phyloP scores from a whole-genome alignment of 352 stramenopile genomes.

The Pythium phragmiticola region DNA sequence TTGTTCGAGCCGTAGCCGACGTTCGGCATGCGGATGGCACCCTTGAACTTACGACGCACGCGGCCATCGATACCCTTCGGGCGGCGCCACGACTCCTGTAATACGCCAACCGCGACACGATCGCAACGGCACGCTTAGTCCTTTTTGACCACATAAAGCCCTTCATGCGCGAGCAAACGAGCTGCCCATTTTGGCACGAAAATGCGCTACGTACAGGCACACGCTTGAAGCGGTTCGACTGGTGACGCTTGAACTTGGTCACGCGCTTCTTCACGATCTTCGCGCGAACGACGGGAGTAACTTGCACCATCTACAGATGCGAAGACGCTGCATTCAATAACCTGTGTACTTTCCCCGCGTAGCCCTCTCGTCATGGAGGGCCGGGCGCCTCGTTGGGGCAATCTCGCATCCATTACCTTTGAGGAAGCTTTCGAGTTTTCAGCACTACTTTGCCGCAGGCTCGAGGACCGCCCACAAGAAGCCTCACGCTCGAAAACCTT shows the following conservation, averaged over 20 bases:
- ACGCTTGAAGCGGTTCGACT: constrained; percentile 98
- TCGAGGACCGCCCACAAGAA: constrained; percentile 6
- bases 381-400: neutral
- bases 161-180: too few species aligned
- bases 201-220: constrained; percentile 80
- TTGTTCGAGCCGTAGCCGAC: constrained; percentile 99
- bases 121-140: constrained; percentile 11
- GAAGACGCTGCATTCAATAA: neutral
- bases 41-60: constrained; percentile 99
- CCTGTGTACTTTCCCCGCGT: neutral
- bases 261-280: constrained; percentile 99
- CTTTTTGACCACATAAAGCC: neutral
- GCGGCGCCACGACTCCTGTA: constrained; percentile 94
- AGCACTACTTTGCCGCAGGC: constrained; percentile 57
- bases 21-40: constrained; percentile 97
- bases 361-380: neutral
- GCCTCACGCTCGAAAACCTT: constrained; percentile 29
- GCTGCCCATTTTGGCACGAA: neutral
- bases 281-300: constrained; percentile 86
- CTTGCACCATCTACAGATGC: constrained; percentile 81
- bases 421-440: constrained; percentile 89
- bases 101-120: constrained; percentile 7
- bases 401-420: constrained; percentile 52
- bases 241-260: constrained; percentile 99
- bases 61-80: constrained; percentile 99